Evolutionary conservation across 163 green algal species (phyloP).

Genomic region (Scenedesmus sp.): DNA sequence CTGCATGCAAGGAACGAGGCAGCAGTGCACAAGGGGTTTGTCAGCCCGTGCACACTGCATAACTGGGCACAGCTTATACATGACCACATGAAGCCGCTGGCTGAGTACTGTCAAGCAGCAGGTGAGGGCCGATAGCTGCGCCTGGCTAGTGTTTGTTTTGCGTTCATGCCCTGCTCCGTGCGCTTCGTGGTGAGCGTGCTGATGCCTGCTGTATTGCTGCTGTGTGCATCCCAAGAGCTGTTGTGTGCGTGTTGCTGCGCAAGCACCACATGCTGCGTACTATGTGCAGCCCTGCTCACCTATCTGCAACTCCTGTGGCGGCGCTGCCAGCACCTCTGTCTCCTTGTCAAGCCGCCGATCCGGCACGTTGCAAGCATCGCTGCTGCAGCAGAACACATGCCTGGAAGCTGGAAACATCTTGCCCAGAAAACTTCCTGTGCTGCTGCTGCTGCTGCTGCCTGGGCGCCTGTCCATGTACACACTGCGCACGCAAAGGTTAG

Average conservation of each 20-base stretch:
- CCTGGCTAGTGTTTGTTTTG: background rate
- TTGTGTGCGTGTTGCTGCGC: background rate
- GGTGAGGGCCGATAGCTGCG: background rate
- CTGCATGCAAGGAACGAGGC: background rate
- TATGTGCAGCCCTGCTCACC: background rate
- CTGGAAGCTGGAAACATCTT: background rate
- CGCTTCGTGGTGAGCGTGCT: background rate
- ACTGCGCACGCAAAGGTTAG: background rate
- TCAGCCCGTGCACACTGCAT: too few relatives aligned
- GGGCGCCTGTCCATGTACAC: background rate
- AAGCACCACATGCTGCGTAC: background rate
- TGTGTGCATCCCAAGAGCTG: background rate
- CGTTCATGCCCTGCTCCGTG: background rate
- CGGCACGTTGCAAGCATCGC: background rate
- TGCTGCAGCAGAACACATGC: conserved; percentile 4
- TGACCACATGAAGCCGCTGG: background rate
- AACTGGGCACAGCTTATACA: too few relatives aligned
- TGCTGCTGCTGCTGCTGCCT: background rate
- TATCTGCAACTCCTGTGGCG: background rate
- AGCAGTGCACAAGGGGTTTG: too few relatives aligned
- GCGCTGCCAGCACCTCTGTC: background rate
- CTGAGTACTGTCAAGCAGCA: background rate
- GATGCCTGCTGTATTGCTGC: too few relatives aligned
- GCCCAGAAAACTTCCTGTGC: background rate
- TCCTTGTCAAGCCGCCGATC: background rate